Conservation (phyloP, 768 basidiomycete species). For the Russula compacta region DNA sequence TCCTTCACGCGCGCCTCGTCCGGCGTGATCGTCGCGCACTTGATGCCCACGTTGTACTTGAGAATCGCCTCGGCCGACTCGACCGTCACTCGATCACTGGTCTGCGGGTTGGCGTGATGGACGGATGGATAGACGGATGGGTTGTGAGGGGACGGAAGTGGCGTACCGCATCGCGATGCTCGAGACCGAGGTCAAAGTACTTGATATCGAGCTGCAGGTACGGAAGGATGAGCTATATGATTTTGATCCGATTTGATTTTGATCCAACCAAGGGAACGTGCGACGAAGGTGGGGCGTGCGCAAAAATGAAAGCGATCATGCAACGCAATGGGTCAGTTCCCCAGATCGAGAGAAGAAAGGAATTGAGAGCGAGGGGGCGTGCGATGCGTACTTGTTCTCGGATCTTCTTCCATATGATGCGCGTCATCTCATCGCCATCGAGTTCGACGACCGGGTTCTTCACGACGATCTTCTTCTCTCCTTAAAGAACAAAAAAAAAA, state of each 20-base stretch:
- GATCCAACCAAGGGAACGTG: too few relatives aligned
- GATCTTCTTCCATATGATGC: constrained; percentile 99
- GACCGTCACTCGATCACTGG: constrained; percentile 86
- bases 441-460: constrained; percentile 89
- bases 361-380: background rate
- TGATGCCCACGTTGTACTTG: constrained; percentile 93
- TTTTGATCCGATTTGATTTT: too few relatives aligned
- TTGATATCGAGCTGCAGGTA: constrained; percentile 95
- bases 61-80: constrained; percentile 93
- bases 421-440: constrained; percentile 98
- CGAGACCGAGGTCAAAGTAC: constrained; percentile 95
- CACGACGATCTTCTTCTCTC: constrained; percentile 68
- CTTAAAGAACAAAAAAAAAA: too few relatives aligned
- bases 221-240: constrained; percentile 83
- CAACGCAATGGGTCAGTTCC: background rate
- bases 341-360: background rate
- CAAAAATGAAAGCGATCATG: too few relatives aligned
- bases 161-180: constrained; percentile 77
- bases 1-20: constrained; percentile 95
- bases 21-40: constrained; percentile 98
- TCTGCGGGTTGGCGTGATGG: constrained; percentile 36
- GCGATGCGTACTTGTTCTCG: constrained; percentile 73
- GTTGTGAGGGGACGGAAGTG: background rate
- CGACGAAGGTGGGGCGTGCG: too few relatives aligned
- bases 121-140: background rate